Base-by-base conservation (phyloP, 192 early-diverging fungal species). In the Allomyces macrogynus region DNA sequence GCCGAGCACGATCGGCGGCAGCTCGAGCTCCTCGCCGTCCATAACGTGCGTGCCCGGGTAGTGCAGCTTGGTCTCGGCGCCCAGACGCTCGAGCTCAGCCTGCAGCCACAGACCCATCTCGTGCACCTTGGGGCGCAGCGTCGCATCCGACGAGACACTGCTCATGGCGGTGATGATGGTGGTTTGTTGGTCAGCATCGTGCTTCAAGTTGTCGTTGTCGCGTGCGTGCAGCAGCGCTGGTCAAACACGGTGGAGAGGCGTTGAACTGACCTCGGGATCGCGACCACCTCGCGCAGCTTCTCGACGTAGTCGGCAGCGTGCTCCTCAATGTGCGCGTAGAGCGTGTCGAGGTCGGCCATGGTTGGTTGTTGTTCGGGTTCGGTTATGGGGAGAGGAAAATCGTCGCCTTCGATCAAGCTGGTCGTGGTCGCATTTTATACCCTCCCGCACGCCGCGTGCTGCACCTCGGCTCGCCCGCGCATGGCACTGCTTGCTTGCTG, bases 1-100 rank as follows among this genome's bases (percentile, higher is more conserved):
- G 22, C 86, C 93, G 67, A 98, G 81, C 40, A 98, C 83, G 67
- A 98, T 82, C 43, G 92, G 93, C 64, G 95, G 92, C 62, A 98
- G 76, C 54, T 90, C 84, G 22, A 96, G 74, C 43, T 71, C 78
- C 64, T 73, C 69, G 49, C 90, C 93, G 42, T 96, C 79, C 71
- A 95, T 76, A 25, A 77, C 72, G 69, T 98, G 95, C 65, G 81
- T 89, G 62, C 95, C 95, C 40, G 85, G 81, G 27, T 88, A 77
- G 62, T 62, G 22, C 11, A 44, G 24, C 16, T 62, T 75, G 69
- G 68, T 75, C 26, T 22, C 69, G 43, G 81, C 87, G 67, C 85
- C 88, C 65, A 90, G 78, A 25, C 72, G 72, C 70, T 87, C 74
- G 73, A 92, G 81, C 71, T 91, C 81, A 26, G 74, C 68, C 61